Percentiles rank a stretch among this genome's conserved stretches.
phyloP scores from a whole-genome alignment of 2,329 filamentous ascomycete species.

The Pseudofabraea citricarpa region DNA sequence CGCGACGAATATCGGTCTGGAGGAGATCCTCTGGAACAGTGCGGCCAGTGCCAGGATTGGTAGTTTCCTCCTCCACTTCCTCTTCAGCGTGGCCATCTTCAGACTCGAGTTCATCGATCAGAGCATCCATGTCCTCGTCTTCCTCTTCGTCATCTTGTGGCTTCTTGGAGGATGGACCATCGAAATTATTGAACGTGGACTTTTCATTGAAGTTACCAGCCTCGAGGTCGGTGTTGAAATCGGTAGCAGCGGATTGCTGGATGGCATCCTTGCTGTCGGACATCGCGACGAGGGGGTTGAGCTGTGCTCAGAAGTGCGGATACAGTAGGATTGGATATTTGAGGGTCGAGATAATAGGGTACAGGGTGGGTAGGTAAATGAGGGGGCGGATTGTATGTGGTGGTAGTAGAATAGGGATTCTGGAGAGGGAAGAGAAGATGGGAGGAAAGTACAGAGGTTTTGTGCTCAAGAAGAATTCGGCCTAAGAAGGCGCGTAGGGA shows the following conservation, averaged over 20 bases:
- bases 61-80: slow-evolving; percentile 48
- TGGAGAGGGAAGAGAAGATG: too few species aligned
- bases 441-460: too few species aligned
- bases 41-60: slow-evolving; percentile 49
- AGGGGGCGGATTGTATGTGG: too few species aligned
- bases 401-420: too few species aligned
- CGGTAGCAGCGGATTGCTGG: slow-evolving; percentile 10
- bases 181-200: slow-evolving; percentile 17
- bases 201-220: slow-evolving; percentile 64
- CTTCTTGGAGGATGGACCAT: slow-evolving; percentile 18
- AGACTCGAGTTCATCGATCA: slow-evolving; percentile 84
- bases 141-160: slow-evolving; percentile 57
- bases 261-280: too few species aligned
- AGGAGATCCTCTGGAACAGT: slow-evolving; percentile 70
- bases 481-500: too few species aligned
- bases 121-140: slow-evolving; percentile 77
- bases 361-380: too few species aligned
- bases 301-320: too few species aligned
- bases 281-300: too few species aligned
- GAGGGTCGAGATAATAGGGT: too few species aligned
- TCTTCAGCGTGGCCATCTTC: slow-evolving; percentile 66
- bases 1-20: slow-evolving; percentile 67
- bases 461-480: too few species aligned
- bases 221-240: slow-evolving; percentile 59
- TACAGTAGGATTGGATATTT: too few species aligned